Percentiles rank a stretch among this genome's conserved stretches.
Evolutionary conservation across 2,329 filamentous ascomycete genomes (phyloP).

Genomic region (Peltaster fructicola): DNA sequence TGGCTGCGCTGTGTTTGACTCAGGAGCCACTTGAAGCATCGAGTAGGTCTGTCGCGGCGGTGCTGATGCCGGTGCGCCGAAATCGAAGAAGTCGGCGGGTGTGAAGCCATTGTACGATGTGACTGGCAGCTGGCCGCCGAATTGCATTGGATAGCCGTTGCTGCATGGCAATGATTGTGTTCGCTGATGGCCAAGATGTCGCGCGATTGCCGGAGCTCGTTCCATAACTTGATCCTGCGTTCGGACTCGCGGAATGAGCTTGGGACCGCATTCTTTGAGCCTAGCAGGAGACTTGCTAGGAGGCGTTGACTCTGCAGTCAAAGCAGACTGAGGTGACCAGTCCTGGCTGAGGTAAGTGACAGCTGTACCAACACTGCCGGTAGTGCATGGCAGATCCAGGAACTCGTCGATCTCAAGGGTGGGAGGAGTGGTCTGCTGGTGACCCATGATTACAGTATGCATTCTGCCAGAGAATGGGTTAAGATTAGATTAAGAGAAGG

Average conservation of each 20-base stretch:
- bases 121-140: conserved; percentile 10
- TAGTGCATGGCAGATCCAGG: conserved; percentile 12
- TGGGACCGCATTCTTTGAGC: conserved; percentile 13
- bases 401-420: conserved; percentile 14
- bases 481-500: conserved; percentile 7
- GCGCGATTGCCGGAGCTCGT: conserved; percentile 2
- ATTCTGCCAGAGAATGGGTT: conserved; percentile 13
- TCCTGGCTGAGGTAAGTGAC: conserved; percentile 12
- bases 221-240: conserved; percentile 15
- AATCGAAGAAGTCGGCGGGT: conserved; percentile 5
- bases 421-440: conserved; percentile 29
- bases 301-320: conserved; percentile 16
- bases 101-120: conserved; percentile 9
- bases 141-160: conserved; percentile 12
- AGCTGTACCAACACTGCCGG: conserved; percentile 16
- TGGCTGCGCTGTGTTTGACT: conserved; percentile 10
- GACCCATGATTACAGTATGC: conserved; percentile 21
- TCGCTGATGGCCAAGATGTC: conserved; percentile 10
- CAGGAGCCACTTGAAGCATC: conserved; percentile 6
- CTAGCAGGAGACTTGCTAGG: conserved; percentile 13
- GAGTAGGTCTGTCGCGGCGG: conserved; percentile 9
- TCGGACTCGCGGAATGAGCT: conserved; percentile 12
- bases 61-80: conserved; percentile 7
- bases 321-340: conserved; percentile 16
- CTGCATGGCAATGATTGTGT: conserved; percentile 14